phyloP scores from a whole-genome alignment of 352 stramenopile species.

The Pythium periplocum region DNA sequence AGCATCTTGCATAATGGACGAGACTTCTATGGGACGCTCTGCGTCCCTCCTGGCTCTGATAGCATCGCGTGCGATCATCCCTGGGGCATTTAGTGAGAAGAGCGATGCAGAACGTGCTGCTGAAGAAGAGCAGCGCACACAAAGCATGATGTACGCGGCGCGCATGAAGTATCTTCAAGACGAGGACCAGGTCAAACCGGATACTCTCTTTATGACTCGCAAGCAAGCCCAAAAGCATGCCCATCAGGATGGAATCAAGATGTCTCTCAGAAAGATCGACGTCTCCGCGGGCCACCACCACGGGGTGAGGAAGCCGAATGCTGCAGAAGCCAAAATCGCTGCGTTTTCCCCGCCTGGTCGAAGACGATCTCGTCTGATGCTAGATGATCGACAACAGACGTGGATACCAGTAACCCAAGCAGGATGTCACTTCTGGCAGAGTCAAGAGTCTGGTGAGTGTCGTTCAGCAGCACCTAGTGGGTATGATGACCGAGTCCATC shows the following conservation, averaged over 20 bases:
- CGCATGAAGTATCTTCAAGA: constrained; percentile 74
- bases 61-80: constrained; percentile 20
- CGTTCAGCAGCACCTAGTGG: constrained; percentile 17
- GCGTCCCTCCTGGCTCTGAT: constrained; percentile 31
- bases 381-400: constrained; percentile 31
- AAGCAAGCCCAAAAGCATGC: constrained; percentile 72
- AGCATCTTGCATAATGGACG: too few species aligned
- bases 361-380: constrained; percentile 1
- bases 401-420: constrained; percentile 64
- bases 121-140: constrained; percentile 43
- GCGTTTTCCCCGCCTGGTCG: not conserved
- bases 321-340: not conserved
- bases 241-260: constrained; percentile 32
- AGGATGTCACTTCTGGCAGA: constrained; percentile 76
- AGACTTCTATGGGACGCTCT: constrained; percentile 1
- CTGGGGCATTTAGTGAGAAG: constrained; percentile 6
- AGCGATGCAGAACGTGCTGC: constrained; percentile 8
- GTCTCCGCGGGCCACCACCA: constrained; percentile 4
- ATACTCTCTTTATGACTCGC: constrained; percentile 68
- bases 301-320: constrained; percentile 1
- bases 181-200: constrained; percentile 36
- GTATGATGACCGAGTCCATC: constrained; percentile 12
- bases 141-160: constrained; percentile 74
- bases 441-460: constrained; percentile 61
- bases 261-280: constrained; percentile 47